Conservation (phyloP, 1,139 yeast species). For the Candida sp. region DNA sequence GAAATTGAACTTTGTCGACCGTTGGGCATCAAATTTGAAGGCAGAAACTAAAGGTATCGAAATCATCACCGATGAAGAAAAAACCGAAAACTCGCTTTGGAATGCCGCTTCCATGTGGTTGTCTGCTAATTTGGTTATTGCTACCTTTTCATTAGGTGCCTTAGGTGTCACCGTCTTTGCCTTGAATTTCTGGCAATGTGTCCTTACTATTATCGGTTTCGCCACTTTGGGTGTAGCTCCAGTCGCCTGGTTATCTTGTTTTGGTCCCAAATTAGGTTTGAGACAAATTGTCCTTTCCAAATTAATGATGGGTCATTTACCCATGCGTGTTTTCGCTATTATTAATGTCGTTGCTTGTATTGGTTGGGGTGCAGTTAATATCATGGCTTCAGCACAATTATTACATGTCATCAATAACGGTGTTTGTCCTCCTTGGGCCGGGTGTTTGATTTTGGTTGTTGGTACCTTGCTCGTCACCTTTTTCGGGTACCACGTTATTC, state of each 20-base stretch:
- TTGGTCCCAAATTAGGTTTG: slow-evolving; percentile 83
- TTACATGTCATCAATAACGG: slow-evolving; percentile 72
- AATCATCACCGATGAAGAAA: slow-evolving; percentile 64
- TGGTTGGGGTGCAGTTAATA: slow-evolving; percentile 96
- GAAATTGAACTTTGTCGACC: slow-evolving; percentile 15
- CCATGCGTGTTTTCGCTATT: slow-evolving; percentile 74
- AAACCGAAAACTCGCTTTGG: slow-evolving; percentile 56
- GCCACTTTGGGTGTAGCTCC: slow-evolving; percentile 68
- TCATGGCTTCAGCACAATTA: slow-evolving; percentile 85
- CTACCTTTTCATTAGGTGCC: slow-evolving; percentile 80
- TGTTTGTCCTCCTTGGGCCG: slow-evolving; percentile 87
- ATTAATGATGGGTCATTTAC: slow-evolving; percentile 71
- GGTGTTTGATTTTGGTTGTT: slow-evolving; percentile 69
- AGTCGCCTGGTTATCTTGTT: slow-evolving; percentile 78
- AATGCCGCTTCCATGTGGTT: slow-evolving; percentile 90
- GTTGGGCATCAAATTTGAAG: slow-evolving; percentile 32
- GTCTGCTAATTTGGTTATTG: slow-evolving; percentile 86
- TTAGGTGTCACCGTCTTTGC: slow-evolving; percentile 61
- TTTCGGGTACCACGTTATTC: slow-evolving; percentile 84
- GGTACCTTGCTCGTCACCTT: slow-evolving; percentile 75
- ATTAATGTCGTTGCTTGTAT: slow-evolving; percentile 84
- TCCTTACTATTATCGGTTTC: slow-evolving; percentile 66
- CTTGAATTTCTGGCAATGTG: slow-evolving; percentile 64
- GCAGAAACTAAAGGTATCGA: slow-evolving; percentile 73
- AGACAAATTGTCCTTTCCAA: slow-evolving; percentile 86